phyloP scores from a whole-genome alignment of 2,329 filamentous ascomycete genomes.

The Diaporthe australafricana region DNA sequence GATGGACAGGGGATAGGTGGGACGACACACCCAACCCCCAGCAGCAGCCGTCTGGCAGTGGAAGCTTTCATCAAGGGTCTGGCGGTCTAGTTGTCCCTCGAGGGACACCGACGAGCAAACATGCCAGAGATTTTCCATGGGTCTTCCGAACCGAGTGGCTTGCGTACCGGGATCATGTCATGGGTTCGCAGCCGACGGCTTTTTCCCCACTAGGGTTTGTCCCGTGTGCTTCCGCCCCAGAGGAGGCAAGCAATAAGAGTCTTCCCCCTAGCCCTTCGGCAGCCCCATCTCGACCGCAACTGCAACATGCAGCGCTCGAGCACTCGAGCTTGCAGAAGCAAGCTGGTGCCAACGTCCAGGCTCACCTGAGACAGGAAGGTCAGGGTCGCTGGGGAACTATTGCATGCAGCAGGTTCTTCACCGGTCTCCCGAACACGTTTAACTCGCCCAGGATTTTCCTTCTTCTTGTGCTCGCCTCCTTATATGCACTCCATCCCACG shows the following conservation, averaged over 20 bases:
- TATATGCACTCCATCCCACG: neutral
- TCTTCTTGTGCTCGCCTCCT: neutral
- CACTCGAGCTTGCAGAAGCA: neutral
- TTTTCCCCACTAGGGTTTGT: neutral
- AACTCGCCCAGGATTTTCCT: neutral
- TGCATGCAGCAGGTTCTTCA: slow-evolving; percentile 2
- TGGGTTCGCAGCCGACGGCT: neutral
- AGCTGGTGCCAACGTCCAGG: neutral
- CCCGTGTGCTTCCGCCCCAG: neutral
- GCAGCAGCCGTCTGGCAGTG: too few species aligned
- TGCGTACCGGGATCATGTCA: neutral
- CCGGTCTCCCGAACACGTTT: slow-evolving; percentile 9
- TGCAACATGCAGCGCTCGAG: neutral
- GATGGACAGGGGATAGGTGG: neutral
- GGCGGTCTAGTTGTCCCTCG: neutral
- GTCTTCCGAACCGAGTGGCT: neutral
- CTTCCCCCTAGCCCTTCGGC: neutral
- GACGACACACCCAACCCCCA: neutral
- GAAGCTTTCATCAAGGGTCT: neutral
- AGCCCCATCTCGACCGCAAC: neutral
- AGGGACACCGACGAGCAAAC: neutral
- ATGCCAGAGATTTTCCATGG: neutral
- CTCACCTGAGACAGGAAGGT: slow-evolving; percentile 8
- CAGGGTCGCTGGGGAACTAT: neutral
- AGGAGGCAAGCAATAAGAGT: neutral